Conservation (phyloP, 305 asterid species). For the Fraxinus baroniana region DNA sequence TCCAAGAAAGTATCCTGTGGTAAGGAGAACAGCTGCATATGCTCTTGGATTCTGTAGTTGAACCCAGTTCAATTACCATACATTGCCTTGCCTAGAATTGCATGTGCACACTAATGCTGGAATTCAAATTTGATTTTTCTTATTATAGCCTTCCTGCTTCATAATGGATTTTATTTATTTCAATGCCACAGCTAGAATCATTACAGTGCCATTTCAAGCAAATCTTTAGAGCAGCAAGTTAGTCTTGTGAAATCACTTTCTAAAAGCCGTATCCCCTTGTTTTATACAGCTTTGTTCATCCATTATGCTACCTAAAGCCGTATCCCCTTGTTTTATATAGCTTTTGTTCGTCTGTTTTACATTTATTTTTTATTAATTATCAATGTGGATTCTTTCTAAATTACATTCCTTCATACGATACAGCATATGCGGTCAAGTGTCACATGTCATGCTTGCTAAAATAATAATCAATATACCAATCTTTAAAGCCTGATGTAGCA, state of each 20-base stretch:
- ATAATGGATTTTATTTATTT: neutral
- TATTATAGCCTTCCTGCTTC: neutral
- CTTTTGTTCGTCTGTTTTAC: neutral
- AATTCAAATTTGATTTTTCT: neutral
- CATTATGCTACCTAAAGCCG: neutral
- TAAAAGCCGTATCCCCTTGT: neutral
- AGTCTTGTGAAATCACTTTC: neutral
- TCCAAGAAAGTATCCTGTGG: conserved; percentile 40
- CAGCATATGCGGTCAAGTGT: neutral
- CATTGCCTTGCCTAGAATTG: neutral
- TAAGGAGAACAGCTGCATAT: conserved; percentile 27
- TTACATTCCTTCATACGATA: conserved; percentile 9
- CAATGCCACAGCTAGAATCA: neutral
- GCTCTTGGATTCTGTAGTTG: conserved; percentile 9
- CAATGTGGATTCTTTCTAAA: neutral
- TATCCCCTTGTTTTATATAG: neutral
- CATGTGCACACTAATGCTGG: neutral
- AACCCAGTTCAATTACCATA: neutral
- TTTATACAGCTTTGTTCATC: neutral
- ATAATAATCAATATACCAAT: neutral
- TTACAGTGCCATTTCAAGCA: neutral
- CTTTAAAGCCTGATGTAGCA: conserved; percentile 8
- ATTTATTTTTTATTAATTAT: neutral
- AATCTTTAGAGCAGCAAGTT: neutral
- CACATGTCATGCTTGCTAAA: neutral